Conservation (phyloP, 345 rosid species). For the Geranium rotundifolium region DNA sequence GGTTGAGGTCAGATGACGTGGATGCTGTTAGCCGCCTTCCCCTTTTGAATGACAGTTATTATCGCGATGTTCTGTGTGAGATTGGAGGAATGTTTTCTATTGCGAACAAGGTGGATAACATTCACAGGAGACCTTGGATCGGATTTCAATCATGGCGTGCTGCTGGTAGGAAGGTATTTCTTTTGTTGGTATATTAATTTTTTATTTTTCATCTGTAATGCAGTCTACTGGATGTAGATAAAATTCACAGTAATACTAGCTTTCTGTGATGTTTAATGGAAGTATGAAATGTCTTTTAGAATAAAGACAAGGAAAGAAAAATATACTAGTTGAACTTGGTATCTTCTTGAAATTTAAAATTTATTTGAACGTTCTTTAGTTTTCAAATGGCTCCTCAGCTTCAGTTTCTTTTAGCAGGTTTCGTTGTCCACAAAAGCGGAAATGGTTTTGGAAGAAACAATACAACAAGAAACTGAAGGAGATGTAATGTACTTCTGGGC, state of each 20-base stretch:
- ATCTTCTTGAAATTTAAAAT: background rate
- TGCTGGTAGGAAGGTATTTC: slow-evolving; percentile 87
- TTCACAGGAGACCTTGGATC: slow-evolving; percentile 97
- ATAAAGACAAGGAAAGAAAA: background rate
- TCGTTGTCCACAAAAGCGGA: slow-evolving; percentile 54
- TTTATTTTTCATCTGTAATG: slow-evolving; percentile 5
- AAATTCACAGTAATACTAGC: background rate
- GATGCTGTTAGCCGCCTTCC: slow-evolving; percentile 78
- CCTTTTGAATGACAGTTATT: slow-evolving; percentile 53
- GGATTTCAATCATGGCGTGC: slow-evolving; percentile 99
- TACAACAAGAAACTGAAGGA: slow-evolving; percentile 41
- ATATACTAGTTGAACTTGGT: background rate
- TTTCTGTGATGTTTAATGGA: background rate
- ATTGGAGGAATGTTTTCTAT: slow-evolving; percentile 94
- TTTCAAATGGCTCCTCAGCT: background rate
- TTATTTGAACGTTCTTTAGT: background rate
- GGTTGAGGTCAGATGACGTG: slow-evolving; percentile 91
- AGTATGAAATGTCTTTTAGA: background rate
- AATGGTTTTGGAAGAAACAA: slow-evolving; percentile 43
- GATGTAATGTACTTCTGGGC: slow-evolving; percentile 66
- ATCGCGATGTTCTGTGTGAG: slow-evolving; percentile 68
- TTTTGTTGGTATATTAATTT: slow-evolving; percentile 6
- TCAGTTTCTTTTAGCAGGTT: slow-evolving; percentile 31
- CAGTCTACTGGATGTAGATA: background rate
- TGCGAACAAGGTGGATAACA: slow-evolving; percentile 78